Conservation (phyloP, 1,139 yeast species). For the Debaryomyces sp. region DNA sequence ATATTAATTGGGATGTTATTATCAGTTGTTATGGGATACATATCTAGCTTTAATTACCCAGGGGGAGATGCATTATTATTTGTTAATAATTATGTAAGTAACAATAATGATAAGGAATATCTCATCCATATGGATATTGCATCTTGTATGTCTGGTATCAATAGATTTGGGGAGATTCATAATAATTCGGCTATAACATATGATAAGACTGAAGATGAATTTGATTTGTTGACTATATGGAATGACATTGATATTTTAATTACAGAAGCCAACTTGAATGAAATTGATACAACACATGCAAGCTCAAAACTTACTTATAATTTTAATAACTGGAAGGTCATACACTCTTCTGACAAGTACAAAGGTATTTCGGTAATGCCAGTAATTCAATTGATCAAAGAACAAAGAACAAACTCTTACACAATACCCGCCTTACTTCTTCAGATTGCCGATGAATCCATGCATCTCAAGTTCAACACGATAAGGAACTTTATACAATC, state of each 20-base stretch:
- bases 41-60: conserved; percentile 81
- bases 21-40: conserved; percentile 56
- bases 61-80: conserved; percentile 75
- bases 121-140: conserved; percentile 76
- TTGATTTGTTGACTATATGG: conserved; percentile 48
- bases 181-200: conserved; percentile 46
- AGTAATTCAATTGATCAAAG: conserved; percentile 16
- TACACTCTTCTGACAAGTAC: conserved; percentile 25
- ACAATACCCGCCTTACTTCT: conserved; percentile 14
- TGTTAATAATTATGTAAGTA: conserved; percentile 50
- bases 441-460: conserved; percentile 21
- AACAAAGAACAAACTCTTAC: conserved; percentile 12
- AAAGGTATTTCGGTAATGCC: conserved; percentile 25
- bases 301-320: conserved; percentile 10
- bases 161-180: conserved; percentile 67
- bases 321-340: conserved; percentile 28
- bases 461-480: conserved; percentile 18
- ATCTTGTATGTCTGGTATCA: conserved; percentile 87
- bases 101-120: conserved; percentile 12
- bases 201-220: conserved; percentile 70
- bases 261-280: conserved; percentile 36
- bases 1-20: conserved; percentile 35
- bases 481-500: conserved; percentile 21
- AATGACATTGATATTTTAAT: conserved; percentile 61
- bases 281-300: conserved; percentile 9